Evolutionary conservation across 306 rosid genomes (phyloP).

Genomic region (Fagus sylvatica): DNA sequence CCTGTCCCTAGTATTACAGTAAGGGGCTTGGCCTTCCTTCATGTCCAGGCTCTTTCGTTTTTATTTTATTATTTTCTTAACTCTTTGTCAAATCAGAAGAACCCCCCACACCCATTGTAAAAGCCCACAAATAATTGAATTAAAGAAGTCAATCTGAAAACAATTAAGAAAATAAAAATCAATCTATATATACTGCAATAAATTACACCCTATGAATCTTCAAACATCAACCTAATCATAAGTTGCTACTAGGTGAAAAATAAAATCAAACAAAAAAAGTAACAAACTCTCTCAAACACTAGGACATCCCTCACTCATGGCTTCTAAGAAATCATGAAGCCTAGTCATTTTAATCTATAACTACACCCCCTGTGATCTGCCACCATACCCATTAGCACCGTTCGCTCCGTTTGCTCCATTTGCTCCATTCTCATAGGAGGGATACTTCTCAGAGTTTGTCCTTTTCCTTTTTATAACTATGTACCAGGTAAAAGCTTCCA

Average conservation of each 20-base stretch:
- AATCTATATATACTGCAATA: neutral
- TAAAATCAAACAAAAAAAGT: neutral
- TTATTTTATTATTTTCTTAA: neutral
- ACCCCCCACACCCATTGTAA: no score
- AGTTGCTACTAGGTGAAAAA: neutral
- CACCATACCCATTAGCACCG: conserved; percentile 48
- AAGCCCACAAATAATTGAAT: neutral
- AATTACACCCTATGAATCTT: neutral
- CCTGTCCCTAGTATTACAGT: neutral
- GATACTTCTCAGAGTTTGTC: conserved; percentile 25
- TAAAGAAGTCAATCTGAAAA: neutral
- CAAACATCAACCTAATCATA: neutral
- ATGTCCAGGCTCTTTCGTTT: neutral
- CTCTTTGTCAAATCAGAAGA: neutral
- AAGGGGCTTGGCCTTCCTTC: neutral
- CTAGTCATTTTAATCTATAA: neutral
- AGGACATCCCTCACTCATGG: neutral
- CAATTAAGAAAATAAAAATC: neutral
- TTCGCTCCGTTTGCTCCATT: conserved; percentile 49
- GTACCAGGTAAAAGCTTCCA: conserved; percentile 73
- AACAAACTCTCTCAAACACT: neutral
- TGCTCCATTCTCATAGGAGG: conserved; percentile 43
- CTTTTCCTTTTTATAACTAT: conserved; percentile 55
- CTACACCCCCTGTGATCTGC: conserved; percentile 37
- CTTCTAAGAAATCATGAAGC: neutral